Evolutionary conservation across 352 stramenopile genomes (phyloP).

Genomic region (Phytophthora brassicae): DNA sequence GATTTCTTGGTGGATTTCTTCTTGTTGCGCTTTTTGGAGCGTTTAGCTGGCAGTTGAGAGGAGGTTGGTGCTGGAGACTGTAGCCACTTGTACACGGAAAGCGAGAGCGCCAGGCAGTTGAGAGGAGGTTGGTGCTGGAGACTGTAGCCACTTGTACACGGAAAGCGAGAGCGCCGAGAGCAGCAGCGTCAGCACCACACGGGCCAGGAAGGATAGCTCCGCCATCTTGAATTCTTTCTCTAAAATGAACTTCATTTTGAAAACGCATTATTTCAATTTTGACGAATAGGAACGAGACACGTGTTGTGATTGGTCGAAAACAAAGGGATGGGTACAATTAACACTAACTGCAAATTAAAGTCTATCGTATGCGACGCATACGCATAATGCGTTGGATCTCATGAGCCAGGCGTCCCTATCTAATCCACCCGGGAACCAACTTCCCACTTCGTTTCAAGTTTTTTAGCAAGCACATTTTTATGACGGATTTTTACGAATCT

Average conservation of each 20-base stretch:
- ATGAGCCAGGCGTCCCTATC: too few relatives aligned
- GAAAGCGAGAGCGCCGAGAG: constrained; percentile 40
- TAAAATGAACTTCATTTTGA: constrained; percentile 10
- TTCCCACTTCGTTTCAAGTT: too few relatives aligned
- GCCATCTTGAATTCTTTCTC: constrained; percentile 30
- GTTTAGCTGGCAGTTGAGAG: constrained; percentile 3
- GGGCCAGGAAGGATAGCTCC: constrained; percentile 39
- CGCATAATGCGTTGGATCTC: too few relatives aligned
- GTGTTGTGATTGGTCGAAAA: constrained; percentile 1
- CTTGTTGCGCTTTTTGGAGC: constrained; percentile 45
- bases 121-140: neutral
- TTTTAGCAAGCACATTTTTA: too few relatives aligned
- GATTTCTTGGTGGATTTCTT: constrained; percentile 49
- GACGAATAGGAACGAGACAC: neutral
- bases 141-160: constrained; percentile 43
- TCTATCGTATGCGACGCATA: too few relatives aligned
- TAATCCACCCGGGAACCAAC: too few relatives aligned
- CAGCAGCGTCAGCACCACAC: constrained; percentile 46
- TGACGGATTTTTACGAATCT: too few relatives aligned
- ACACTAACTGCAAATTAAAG: too few relatives aligned
- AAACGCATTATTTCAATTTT: neutral
- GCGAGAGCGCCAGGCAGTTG: constrained; percentile 32
- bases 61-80: constrained; percentile 1
- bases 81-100: constrained; percentile 45
- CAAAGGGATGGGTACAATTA: neutral